These are phyloP conservation scores for Aplosporella prunicola DNA, from an alignment of 2,329 filamentous ascomycete genomes.

Conservation along the genomic window DNA sequence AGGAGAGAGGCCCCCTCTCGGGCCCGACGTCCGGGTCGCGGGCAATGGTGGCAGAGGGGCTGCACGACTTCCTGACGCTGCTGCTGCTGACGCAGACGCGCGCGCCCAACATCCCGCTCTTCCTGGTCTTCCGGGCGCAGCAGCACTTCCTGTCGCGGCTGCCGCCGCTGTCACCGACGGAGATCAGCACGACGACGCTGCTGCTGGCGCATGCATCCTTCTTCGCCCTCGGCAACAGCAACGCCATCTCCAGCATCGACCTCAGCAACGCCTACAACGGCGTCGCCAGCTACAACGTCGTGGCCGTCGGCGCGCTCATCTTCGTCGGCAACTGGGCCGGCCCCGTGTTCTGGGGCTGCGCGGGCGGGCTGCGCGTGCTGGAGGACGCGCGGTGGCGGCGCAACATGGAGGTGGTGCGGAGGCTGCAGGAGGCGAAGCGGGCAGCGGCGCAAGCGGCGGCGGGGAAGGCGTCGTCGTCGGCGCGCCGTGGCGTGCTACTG, in stretches of 20 bases:
- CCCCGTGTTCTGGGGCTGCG: slow-evolving; percentile 76
- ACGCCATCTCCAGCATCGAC: slow-evolving; percentile 92
- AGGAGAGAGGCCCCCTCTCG: no score
- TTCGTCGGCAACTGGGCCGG: slow-evolving; percentile 89
- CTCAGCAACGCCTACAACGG: slow-evolving; percentile 94
- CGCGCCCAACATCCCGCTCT: slow-evolving; percentile 74
- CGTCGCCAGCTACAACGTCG: slow-evolving; percentile 66
- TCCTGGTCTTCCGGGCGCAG: slow-evolving; percentile 62
- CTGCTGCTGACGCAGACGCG: slow-evolving; percentile 82
- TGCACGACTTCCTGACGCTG: slow-evolving; percentile 62
- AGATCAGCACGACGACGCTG: slow-evolving; percentile 61
- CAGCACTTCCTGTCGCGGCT: slow-evolving; percentile 41
- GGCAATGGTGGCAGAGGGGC: no score
- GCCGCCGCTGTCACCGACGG: slow-evolving; percentile 21
- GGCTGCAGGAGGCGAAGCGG: slow-evolving; percentile 7
- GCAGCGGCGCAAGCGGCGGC: slow-evolving; percentile 13
- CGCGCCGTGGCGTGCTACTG: no score
- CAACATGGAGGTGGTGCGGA: slow-evolving; percentile 1
- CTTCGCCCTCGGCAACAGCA: slow-evolving; percentile 84
- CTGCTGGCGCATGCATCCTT: slow-evolving; percentile 75
- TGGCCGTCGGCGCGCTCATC: slow-evolving; percentile 72
- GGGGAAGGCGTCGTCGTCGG: slow-evolving; percentile 8
- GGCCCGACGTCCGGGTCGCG: no score
- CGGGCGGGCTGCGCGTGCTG: slow-evolving; percentile 16
- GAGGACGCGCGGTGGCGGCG: slow-evolving; percentile 8